These are phyloP conservation scores for Serendipita vermifera DNA, from an alignment of 768 basidiomycete genomes.

Conservation along the genomic window DNA sequence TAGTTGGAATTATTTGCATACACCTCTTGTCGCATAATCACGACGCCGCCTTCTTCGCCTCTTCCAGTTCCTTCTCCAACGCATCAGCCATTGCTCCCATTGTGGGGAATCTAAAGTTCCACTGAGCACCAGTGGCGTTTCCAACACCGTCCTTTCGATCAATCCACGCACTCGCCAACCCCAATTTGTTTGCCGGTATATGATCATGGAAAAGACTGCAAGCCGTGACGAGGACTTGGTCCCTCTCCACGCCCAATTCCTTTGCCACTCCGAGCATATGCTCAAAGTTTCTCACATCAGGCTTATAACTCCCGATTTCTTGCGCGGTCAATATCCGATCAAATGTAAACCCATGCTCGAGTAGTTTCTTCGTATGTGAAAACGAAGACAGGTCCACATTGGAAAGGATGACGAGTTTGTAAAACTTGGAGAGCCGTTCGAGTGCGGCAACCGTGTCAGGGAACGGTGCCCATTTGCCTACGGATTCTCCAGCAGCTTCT, in stretches of 20 bases:
- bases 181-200: conserved; percentile 43
- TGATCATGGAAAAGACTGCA: conserved; percentile 57
- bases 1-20: too few species aligned
- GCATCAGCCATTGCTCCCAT: conserved; percentile 48
- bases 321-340: conserved; percentile 57
- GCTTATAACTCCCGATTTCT: conserved; percentile 63
- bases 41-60: background rate
- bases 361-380: conserved; percentile 40
- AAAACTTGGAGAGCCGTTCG: conserved; percentile 43
- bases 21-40: background rate
- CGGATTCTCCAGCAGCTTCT: conserved; percentile 29
- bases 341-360: conserved; percentile 46
- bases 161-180: conserved; percentile 53
- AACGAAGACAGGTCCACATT: conserved; percentile 62
- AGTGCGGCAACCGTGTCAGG: conserved; percentile 53
- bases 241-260: conserved; percentile 24
- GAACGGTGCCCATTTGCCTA: conserved; percentile 52
- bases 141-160: conserved; percentile 31
- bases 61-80: conserved; percentile 32
- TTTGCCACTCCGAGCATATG: conserved; percentile 35
- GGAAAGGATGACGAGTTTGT: conserved; percentile 59
- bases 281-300: conserved; percentile 41
- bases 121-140: conserved; percentile 31
- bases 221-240: conserved; percentile 50
- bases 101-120: conserved; percentile 35